Evolutionary conservation across 805 yeast species (phyloP).

Genomic region (Teunomyces gatunensis): DNA sequence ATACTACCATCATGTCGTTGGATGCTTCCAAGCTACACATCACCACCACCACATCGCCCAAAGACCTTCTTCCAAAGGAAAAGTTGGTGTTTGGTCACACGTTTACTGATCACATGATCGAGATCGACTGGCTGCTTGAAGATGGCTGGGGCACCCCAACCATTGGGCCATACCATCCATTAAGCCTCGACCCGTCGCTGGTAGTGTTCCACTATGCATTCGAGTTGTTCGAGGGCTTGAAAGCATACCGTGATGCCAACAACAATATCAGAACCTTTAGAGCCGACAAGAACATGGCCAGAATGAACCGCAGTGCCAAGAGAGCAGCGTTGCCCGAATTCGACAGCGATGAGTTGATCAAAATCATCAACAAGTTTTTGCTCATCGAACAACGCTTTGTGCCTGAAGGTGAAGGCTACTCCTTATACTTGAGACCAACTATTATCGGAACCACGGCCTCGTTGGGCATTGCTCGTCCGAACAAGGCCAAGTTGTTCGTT

Average conservation of each 20-base stretch:
- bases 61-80: conserved; percentile 22
- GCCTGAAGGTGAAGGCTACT: conserved; percentile 26
- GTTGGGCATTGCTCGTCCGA: conserved; percentile 23
- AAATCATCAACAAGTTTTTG: conserved; percentile 22
- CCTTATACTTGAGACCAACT: conserved; percentile 29
- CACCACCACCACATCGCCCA: conserved; percentile 20
- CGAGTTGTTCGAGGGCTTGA: conserved; percentile 30
- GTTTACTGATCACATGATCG: conserved; percentile 30
- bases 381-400: conserved; percentile 22
- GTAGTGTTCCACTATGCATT: conserved; percentile 28
- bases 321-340: conserved; percentile 26
- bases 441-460: conserved; percentile 24
- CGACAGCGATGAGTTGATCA: conserved; percentile 25
- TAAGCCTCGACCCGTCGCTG: conserved; percentile 24
- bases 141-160: conserved; percentile 28
- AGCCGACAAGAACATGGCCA: conserved; percentile 25
- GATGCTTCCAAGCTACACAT: conserved; percentile 21
- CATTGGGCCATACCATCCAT: conserved; percentile 26
- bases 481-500: conserved; percentile 23
- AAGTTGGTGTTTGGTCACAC: conserved; percentile 25
- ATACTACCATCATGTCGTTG: conserved; percentile 10
- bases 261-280: conserved; percentile 25
- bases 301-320: conserved; percentile 25
- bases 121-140: conserved; percentile 25
- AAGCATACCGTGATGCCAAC: conserved; percentile 24